Evolutionary conservation across 1,139 yeast genomes (phyloP).

Genomic region (Meyerozyma guilliermondii): DNA sequence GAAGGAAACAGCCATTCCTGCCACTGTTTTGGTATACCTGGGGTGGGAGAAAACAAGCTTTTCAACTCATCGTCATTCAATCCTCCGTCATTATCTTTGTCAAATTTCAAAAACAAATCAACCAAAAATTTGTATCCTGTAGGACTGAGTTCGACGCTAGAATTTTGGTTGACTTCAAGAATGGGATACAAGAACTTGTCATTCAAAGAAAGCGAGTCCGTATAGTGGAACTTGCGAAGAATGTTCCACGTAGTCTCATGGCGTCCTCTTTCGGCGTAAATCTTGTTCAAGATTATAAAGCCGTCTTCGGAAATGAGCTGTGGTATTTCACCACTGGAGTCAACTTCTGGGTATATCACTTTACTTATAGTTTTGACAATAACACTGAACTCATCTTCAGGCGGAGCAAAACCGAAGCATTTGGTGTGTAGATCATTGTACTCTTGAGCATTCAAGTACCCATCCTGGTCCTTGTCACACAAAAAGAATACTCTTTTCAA

Average conservation of each 20-base stretch:
- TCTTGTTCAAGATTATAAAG: conserved; percentile 67
- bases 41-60: conserved; percentile 77
- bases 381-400: conserved; percentile 24
- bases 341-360: conserved; percentile 21
- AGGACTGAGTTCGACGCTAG: conserved; percentile 90
- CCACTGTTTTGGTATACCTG: conserved; percentile 90
- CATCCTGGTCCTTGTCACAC: conserved; percentile 89
- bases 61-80: conserved; percentile 66
- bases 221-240: conserved; percentile 77
- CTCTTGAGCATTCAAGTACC: conserved; percentile 66
- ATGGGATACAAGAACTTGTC: conserved; percentile 75
- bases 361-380: conserved; percentile 23
- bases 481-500: conserved; percentile 76
- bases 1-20: conserved; percentile 77
- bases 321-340: conserved; percentile 8
- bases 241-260: conserved; percentile 98
- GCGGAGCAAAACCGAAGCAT: conserved; percentile 55
- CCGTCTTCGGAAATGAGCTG: conserved; percentile 71
- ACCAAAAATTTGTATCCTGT: conserved; percentile 90
- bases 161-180: conserved; percentile 66
- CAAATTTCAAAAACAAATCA: conserved; percentile 80
- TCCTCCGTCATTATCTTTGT: conserved; percentile 95
- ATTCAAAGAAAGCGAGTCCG: conserved; percentile 81
- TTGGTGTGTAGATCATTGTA: conserved; percentile 62
- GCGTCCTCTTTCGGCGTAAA: conserved; percentile 85